Base-by-base conservation (phyloP, 2,329 filamentous ascomycete species). In the Cryphonectria japonica region DNA sequence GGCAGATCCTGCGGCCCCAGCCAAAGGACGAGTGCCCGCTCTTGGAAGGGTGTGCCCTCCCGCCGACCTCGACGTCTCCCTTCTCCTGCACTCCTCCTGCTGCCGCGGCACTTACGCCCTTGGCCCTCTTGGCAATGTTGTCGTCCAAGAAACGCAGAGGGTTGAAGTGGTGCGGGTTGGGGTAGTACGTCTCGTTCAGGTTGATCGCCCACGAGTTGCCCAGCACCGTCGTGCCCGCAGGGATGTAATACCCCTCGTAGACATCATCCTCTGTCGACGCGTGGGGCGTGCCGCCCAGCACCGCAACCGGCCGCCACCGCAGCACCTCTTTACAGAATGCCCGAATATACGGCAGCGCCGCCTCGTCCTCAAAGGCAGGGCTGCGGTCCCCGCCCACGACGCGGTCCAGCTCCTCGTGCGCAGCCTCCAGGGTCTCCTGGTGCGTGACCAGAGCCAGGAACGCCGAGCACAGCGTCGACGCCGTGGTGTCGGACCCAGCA, bases 401-500 rank as follows among this genome's bases (percentile, higher is more conserved):
- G 2, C 72, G 75, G 69, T 84, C 82, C 29, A 84, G 77, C 68
- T 83, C 81, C 19, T 79, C 78, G 43, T 86, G 83, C 0, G 83
- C 84, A 43, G 81, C 80, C 3, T 71, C 68, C 14, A 85, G 79
- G 0, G 80, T 79, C 8, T 83, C 79, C 0, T 84, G 84, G 72
- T 84, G 84, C 0, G 83, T 80, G 39, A 84, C 77, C 59, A 85
- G 80, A 0, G 85, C 85, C 5, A 85, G 79, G 13, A 85, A 79
- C 29, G 85, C 85, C 22, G 80, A 82, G 71, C 83, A 83, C 29
- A 87, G 78, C 0, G 83, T 85, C 19, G 81, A 83, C 0, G 84
- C 82, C 0, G 84, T 86, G 0, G 85, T 87, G 72, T 87, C 85
- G 5, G 80, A 85, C 39, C 85, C 82, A 14, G 84, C 85, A 39